These are phyloP conservation scores for Penicillium cataractarum DNA, from an alignment of 495 filamentous ascomycete species.

Conservation along the genomic window DNA sequence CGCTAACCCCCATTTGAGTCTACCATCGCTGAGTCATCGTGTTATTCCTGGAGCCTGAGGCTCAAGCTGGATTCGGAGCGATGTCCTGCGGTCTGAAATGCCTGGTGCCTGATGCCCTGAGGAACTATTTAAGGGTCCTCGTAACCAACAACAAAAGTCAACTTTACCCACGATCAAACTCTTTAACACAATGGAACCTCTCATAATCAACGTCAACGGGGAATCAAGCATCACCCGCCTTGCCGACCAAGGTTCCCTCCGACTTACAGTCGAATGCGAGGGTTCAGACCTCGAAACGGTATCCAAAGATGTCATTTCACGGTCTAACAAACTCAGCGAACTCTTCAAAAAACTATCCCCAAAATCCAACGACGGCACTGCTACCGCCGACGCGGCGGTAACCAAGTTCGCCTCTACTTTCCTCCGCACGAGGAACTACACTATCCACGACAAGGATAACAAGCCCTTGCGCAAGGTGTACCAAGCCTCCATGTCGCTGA, in stretches of 20 bases:
- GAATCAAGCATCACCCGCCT: conserved; percentile 19
- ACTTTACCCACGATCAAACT: background rate
- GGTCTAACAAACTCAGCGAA: conserved; percentile 17
- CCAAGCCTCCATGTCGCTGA: conserved; percentile 15
- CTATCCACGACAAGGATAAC: conserved; percentile 10
- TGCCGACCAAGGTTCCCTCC: conserved; percentile 24
- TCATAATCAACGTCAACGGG: conserved; percentile 25
- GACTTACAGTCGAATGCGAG: conserved; percentile 16
- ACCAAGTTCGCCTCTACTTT: conserved; percentile 19
- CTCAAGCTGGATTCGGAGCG: too few relatives aligned
- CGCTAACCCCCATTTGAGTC: too few relatives aligned
- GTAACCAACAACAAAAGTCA: background rate
- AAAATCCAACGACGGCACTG: background rate
- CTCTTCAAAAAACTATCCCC: conserved; percentile 17
- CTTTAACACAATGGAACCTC: conserved; percentile 19
- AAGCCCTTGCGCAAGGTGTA: conserved; percentile 13
- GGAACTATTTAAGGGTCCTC: background rate
- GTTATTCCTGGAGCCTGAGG: too few relatives aligned
- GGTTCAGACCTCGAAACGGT: conserved; percentile 18
- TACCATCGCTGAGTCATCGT: too few relatives aligned
- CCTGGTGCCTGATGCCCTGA: background rate
- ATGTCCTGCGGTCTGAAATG: background rate
- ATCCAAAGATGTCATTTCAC: conserved; percentile 21
- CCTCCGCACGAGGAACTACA: conserved; percentile 17
- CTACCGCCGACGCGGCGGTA: conserved; percentile 20